Evolutionary conservation across 176 grass and related monocot genomes (phyloP), one percentile per base, ranked within the genome.

Genomic region (Carex littledalei): DNA sequence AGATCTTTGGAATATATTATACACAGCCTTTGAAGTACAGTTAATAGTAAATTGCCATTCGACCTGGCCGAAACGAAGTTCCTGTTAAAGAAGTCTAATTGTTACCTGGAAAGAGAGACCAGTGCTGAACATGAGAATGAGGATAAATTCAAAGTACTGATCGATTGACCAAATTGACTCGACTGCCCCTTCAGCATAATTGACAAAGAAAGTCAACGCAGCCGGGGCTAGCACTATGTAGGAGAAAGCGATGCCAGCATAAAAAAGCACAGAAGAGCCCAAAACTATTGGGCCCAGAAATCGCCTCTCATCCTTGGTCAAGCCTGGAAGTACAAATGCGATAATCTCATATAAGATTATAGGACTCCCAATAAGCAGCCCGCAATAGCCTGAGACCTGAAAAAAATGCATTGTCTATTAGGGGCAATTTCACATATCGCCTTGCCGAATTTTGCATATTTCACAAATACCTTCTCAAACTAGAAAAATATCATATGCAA

Each of bases 151-250:
- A 60, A 98, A 98, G 76, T 95, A 98, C 80, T 98, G 93, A 45
- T 98, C 96, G 73, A 98, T 98, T 6, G 96, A 98, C 96, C 96
- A 98, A 21, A 98, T 35, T 0, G 93, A 98, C 88, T 98, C 96
- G 6, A 95, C 96, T n/a, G 96, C 96, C 52, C 96, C 96, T 29
- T 98, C 93, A 0, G 96, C 96, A 79, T 98, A 98, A 84, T 90
- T 98, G 67, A 98, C 93, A 4, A 98, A 98, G 87, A 98, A 98
- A 78, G 93, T 95, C 77, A 98, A 88, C 50, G 96, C 96, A 73
- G 96, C 96, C 68, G 96, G 96, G 69, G 85, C 84, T 66, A 98
- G 91, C 88, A 95, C 85, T 2, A 85, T 83, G 68, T 98, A 98
- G 83, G 96, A 98, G 91, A 98, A 98, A 59, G 84, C 84, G 86